Percentiles rank a stretch among this genome's conserved stretches.
phyloP scores from a whole-genome alignment of 176 grass and related monocot species.

The Alopecurus myosuroides region DNA sequence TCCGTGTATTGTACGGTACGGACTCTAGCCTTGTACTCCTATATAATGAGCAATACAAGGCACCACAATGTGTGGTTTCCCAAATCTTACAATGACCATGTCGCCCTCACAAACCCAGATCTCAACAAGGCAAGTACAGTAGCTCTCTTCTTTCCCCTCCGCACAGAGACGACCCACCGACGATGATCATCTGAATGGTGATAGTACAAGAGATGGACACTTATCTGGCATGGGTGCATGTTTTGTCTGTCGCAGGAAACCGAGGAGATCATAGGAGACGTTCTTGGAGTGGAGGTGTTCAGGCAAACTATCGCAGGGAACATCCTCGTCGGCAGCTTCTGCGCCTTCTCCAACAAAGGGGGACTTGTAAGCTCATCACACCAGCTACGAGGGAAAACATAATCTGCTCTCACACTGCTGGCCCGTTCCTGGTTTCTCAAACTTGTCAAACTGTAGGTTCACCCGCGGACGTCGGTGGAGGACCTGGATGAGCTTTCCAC shows the following conservation, averaged over 20 bases:
- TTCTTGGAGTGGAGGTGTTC: slow-evolving; percentile 78
- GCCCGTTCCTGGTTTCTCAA: neutral
- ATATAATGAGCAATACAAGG: no score
- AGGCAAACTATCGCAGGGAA: slow-evolving; percentile 84
- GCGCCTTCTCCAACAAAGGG: slow-evolving; percentile 74
- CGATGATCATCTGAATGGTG: no score
- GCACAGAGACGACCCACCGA: neutral
- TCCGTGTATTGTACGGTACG: no score
- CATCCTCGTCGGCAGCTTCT: slow-evolving; percentile 84
- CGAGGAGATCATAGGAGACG: slow-evolving; percentile 74
- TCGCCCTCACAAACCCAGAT: slow-evolving; percentile 86
- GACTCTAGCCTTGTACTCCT: no score
- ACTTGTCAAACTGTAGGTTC: slow-evolving; percentile 42
- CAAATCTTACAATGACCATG: slow-evolving; percentile 91
- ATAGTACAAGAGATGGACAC: no score
- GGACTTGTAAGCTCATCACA: slow-evolving; percentile 49
- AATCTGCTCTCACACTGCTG: neutral
- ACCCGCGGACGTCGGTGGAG: slow-evolving; percentile 84
- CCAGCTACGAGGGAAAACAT: no score
- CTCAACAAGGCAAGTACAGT: slow-evolving; percentile 54
- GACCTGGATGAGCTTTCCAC: slow-evolving; percentile 90
- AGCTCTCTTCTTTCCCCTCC: neutral
- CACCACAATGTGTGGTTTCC: no score
- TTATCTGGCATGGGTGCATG: neutral
- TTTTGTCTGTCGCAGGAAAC: slow-evolving; percentile 50